Conservation (phyloP, 2,329 filamentous ascomycete genomes). For the Escovopsis sp. region DNA sequence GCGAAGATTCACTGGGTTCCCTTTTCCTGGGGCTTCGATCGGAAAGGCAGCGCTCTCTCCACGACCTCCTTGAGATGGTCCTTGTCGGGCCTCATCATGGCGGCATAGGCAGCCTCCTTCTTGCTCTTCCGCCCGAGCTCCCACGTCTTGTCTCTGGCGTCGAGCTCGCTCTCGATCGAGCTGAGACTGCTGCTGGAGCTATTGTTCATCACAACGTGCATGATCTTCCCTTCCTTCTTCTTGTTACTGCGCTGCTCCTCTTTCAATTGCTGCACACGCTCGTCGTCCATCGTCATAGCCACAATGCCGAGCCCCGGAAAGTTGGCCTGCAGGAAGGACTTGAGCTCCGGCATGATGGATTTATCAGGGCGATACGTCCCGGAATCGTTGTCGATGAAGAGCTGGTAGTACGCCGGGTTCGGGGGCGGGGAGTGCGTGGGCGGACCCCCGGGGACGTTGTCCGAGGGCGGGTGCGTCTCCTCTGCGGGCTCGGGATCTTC, state of each 20-base stretch:
- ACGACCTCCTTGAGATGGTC: constrained; percentile 22
- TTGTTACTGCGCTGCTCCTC: constrained; percentile 58
- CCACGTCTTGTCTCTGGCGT: constrained; percentile 25
- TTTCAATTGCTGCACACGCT: constrained; percentile 61
- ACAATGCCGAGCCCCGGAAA: constrained; percentile 64
- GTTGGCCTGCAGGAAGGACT: constrained; percentile 53
- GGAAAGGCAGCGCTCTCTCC: too few relatives aligned
- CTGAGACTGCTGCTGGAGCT: constrained; percentile 37
- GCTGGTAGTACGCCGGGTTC: constrained; percentile 52
- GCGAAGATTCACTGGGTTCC: too few relatives aligned
- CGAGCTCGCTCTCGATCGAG: constrained; percentile 37
- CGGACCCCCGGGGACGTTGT: constrained; percentile 31
- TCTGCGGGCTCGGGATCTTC: constrained; percentile 27
- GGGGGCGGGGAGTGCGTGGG: constrained; percentile 26
- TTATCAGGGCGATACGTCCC: constrained; percentile 86
- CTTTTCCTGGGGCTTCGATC: too few relatives aligned
- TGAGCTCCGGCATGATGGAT: constrained; percentile 54
- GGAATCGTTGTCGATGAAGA: constrained; percentile 89
- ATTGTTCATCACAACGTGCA: constrained; percentile 42
- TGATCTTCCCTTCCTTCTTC: constrained; percentile 40
- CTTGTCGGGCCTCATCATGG: constrained; percentile 30
- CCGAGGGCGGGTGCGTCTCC: constrained; percentile 33
- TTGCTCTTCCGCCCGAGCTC: constrained; percentile 31
- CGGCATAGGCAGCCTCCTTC: constrained; percentile 34
- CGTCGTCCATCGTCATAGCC: constrained; percentile 63